Evolutionary conservation across 1,139 yeast genomes (phyloP).

Genomic region (Geotrichum australiense): DNA sequence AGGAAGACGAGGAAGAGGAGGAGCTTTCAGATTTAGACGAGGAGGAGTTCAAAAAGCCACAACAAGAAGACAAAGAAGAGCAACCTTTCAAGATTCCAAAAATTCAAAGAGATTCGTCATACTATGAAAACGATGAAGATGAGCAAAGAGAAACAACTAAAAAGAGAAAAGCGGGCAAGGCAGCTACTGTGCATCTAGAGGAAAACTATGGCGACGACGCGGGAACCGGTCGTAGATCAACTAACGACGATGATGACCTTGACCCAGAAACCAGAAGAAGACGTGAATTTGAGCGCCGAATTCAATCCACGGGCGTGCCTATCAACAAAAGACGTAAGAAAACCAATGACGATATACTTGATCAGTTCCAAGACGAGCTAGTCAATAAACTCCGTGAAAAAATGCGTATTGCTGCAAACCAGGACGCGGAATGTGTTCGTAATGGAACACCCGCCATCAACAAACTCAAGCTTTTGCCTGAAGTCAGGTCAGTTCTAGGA

Average conservation of each 20-base stretch:
- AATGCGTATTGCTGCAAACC: slow-evolving; percentile 90
- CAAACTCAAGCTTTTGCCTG: slow-evolving; percentile 73
- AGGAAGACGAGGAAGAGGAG: slow-evolving; percentile 13
- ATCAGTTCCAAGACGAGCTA: slow-evolving; percentile 88
- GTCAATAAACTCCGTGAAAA: slow-evolving; percentile 74
- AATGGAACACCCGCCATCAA: slow-evolving; percentile 72
- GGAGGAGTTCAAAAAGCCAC: slow-evolving; percentile 34
- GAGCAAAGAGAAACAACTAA: slow-evolving; percentile 21
- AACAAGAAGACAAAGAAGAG: slow-evolving; percentile 29
- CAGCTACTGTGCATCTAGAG: slow-evolving; percentile 26
- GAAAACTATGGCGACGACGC: slow-evolving; percentile 29
- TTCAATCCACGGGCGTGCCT: slow-evolving; percentile 69
- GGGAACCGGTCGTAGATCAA: slow-evolving; percentile 18
- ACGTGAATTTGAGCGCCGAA: slow-evolving; percentile 69
- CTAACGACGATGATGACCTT: slow-evolving; percentile 32
- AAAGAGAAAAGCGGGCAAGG: slow-evolving; percentile 21
- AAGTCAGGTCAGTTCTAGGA: slow-evolving; percentile 66
- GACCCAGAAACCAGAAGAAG: slow-evolving; percentile 51
- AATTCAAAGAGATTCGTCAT: too few relatives aligned
- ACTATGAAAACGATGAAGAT: slow-evolving; percentile 17
- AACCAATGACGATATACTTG: slow-evolving; percentile 84
- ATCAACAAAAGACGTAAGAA: slow-evolving; percentile 42
- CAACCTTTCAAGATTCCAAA: too few relatives aligned
- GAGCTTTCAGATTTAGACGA: slow-evolving; percentile 35
- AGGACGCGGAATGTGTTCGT: slow-evolving; percentile 74